Conservation (phyloP, 495 filamentous ascomycete genomes). For the Penicillium silybi region DNA sequence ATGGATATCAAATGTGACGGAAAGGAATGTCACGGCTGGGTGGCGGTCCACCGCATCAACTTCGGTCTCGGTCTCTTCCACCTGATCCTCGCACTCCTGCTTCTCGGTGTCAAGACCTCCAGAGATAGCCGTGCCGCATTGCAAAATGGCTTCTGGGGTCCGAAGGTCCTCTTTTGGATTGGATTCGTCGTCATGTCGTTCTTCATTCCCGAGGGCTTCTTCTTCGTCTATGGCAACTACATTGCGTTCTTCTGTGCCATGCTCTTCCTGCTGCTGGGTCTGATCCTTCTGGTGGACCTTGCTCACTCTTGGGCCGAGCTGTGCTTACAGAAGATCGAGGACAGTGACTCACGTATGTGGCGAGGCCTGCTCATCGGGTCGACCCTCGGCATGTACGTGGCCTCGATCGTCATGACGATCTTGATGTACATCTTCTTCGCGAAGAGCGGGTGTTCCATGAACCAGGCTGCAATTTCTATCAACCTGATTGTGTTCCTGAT, state of each 20-base stretch:
- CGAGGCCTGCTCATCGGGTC: constrained; percentile 82
- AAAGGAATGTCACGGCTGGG: constrained; percentile 90
- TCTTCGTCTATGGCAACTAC: constrained; percentile 94
- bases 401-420: constrained; percentile 86
- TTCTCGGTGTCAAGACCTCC: constrained; percentile 84
- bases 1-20: constrained; percentile 89
- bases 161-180: constrained; percentile 82
- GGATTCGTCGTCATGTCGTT: constrained; percentile 84
- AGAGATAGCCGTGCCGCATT: constrained; percentile 81
- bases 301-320: constrained; percentile 98
- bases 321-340: constrained; percentile 89
- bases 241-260: constrained; percentile 85
- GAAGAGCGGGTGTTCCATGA: constrained; percentile 78
- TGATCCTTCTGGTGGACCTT: constrained; percentile 90
- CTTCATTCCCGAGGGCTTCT: constrained; percentile 93
- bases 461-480: constrained; percentile 75
- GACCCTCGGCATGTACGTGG: constrained; percentile 90
- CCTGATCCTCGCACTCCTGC: constrained; percentile 72
- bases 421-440: constrained; percentile 98
- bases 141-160: constrained; percentile 94
- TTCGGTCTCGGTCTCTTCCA: constrained; percentile 96
- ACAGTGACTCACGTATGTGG: constrained; percentile 80
- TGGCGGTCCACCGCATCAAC: constrained; percentile 95
- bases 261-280: constrained; percentile 87
- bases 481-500: constrained; percentile 82